phyloP scores from a whole-genome alignment of 2,329 filamentous ascomycete genomes.

The Didymella sp. region DNA sequence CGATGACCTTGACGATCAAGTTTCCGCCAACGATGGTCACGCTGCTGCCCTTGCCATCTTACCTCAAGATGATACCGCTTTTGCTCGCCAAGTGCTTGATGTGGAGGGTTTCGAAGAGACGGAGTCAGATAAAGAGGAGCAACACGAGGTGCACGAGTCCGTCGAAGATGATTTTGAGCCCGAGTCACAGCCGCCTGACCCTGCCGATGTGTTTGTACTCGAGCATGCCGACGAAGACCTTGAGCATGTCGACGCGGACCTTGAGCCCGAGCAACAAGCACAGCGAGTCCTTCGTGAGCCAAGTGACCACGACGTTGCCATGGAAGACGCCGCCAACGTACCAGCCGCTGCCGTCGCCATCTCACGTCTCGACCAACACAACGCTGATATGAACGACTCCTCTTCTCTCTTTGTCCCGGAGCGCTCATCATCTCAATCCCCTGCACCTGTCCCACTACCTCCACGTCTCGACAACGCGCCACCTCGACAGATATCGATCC shows the following conservation, averaged over 20 bases:
- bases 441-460: neutral
- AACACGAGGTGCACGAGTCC: neutral
- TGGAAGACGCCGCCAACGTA: neutral
- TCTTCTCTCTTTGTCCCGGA: slow-evolving; percentile 29
- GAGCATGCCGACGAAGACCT: neutral
- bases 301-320: neutral
- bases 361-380: neutral
- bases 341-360: neutral
- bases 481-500: neutral
- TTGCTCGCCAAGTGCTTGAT: neutral
- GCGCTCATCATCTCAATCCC: neutral
- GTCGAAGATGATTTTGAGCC: slow-evolving; percentile 5
- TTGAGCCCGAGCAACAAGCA: neutral
- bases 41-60: neutral
- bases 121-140: neutral
- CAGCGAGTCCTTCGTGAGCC: neutral
- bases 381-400: neutral
- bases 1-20: neutral
- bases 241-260: neutral
- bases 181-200: neutral
- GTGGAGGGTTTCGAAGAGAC: neutral
- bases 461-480: neutral
- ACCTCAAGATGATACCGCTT: neutral
- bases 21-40: neutral
- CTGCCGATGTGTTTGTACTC: no score